Conservation (phyloP, 2,329 filamentous ascomycete species). For the Elsinoe batatas region DNA sequence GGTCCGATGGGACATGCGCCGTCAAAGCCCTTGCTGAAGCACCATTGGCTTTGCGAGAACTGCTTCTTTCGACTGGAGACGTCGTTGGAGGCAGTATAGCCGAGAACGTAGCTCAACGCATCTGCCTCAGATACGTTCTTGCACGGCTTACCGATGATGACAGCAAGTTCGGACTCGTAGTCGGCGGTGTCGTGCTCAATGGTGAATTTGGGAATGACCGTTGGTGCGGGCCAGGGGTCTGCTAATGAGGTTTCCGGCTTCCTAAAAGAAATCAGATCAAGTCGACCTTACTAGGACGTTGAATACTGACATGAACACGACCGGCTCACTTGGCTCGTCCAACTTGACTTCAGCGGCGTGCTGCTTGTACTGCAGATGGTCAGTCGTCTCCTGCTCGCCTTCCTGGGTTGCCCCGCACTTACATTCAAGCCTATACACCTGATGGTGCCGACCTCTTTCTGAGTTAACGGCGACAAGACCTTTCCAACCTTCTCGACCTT, state of each 20-base stretch:
- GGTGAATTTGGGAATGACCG: slow-evolving; percentile 45
- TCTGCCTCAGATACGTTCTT: slow-evolving; percentile 48
- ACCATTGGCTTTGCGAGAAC: slow-evolving; percentile 46
- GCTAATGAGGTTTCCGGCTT: slow-evolving; percentile 47
- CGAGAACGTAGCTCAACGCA: slow-evolving; percentile 51
- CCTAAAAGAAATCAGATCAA: slow-evolving; percentile 12
- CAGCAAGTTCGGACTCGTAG: slow-evolving; percentile 50
- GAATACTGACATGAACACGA: slow-evolving; percentile 37
- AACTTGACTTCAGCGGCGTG: slow-evolving; percentile 45
- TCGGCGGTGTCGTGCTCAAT: slow-evolving; percentile 46
- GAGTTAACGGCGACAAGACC: slow-evolving; percentile 43
- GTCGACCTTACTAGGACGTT: background rate
- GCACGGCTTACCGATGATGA: slow-evolving; percentile 44
- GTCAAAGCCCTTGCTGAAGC: slow-evolving; percentile 52
- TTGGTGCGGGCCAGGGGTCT: slow-evolving; percentile 44
- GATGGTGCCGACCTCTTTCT: slow-evolving; percentile 45
- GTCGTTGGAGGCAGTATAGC: slow-evolving; percentile 55
- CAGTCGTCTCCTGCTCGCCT: background rate
- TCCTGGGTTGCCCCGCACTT: slow-evolving; percentile 16
- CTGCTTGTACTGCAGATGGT: slow-evolving; percentile 33
- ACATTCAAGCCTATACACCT: slow-evolving; percentile 51
- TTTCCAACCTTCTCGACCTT: slow-evolving; percentile 35
- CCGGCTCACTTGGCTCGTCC: slow-evolving; percentile 43
- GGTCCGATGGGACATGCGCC: slow-evolving; percentile 44
- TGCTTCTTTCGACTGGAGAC: slow-evolving; percentile 51